Evolutionary conservation across 23 red algal species (phyloP).

Genomic region (Gracilaria vermiculophylla): DNA sequence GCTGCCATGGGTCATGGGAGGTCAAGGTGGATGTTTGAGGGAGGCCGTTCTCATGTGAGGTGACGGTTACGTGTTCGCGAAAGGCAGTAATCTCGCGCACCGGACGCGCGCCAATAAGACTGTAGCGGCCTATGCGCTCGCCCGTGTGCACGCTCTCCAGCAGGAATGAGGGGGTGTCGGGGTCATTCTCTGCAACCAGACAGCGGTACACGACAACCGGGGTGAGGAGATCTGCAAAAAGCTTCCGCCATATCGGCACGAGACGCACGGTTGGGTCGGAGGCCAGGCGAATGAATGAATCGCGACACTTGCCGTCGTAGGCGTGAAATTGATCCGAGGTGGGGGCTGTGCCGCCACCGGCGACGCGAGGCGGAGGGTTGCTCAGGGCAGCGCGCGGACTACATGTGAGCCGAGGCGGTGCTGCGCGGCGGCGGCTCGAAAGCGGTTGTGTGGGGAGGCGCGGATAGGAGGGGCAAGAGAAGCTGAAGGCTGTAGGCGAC

Average conservation of each 20-base stretch:
- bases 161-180: constrained; percentile 73
- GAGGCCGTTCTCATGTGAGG: constrained; percentile 4
- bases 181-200: constrained; percentile 68
- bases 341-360: constrained; percentile 27
- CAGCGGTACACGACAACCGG: constrained; percentile 85
- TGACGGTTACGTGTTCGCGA: constrained; percentile 20
- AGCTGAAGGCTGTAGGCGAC: background rate
- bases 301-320: constrained; percentile 12
- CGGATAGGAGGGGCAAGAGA: background rate
- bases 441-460: background rate
- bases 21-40: background rate
- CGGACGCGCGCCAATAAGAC: constrained; percentile 81
- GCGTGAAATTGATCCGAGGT: constrained; percentile 3
- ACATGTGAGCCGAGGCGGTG: background rate
- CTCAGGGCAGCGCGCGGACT: constrained; percentile 4
- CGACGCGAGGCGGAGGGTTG: background rate
- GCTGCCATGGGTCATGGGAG: constrained; percentile 77
- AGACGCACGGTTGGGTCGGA: constrained; percentile 74
- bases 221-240: constrained; percentile 91
- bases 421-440: background rate
- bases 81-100: constrained; percentile 59
- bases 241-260: constrained; percentile 78
- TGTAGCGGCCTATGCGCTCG: constrained; percentile 86
- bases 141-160: constrained; percentile 87
- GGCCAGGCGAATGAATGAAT: constrained; percentile 27